phyloP scores from a whole-genome alignment of 2,329 filamentous ascomycete genomes.

The Talaromyces sp. region DNA sequence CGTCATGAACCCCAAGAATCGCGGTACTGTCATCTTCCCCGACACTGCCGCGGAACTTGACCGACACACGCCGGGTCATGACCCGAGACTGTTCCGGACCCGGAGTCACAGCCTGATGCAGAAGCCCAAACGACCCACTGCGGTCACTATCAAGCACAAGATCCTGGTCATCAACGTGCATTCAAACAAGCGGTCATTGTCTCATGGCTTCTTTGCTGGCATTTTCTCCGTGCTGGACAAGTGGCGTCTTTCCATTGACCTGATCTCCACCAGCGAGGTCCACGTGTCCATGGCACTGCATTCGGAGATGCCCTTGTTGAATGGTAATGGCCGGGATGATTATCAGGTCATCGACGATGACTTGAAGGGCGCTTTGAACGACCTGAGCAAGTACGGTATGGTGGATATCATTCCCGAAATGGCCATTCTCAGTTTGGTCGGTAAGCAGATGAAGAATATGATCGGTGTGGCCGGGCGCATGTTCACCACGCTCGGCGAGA shows the following conservation, averaged over 20 bases:
- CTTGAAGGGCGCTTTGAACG: slow-evolving; percentile 65
- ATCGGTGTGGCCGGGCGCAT: slow-evolving; percentile 88
- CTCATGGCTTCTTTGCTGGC: slow-evolving; percentile 91
- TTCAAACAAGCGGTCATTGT: slow-evolving; percentile 94
- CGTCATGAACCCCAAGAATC: slow-evolving; percentile 66
- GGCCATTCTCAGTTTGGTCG: slow-evolving; percentile 93
- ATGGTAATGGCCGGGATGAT: slow-evolving; percentile 51
- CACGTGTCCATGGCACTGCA: slow-evolving; percentile 98
- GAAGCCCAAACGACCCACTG: slow-evolving; percentile 75
- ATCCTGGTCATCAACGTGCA: slow-evolving; percentile 98
- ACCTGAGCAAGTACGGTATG: slow-evolving; percentile 79
- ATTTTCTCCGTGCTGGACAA: slow-evolving; percentile 91
- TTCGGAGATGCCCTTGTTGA: slow-evolving; percentile 64
- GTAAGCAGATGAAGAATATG: slow-evolving; percentile 98
- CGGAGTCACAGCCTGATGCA: slow-evolving; percentile 52
- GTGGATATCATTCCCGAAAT: slow-evolving; percentile 89
- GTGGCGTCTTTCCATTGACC: slow-evolving; percentile 85
- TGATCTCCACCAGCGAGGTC: slow-evolving; percentile 95
- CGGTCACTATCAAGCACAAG: slow-evolving; percentile 95
- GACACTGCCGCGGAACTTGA: slow-evolving; percentile 63
- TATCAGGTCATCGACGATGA: slow-evolving; percentile 64
- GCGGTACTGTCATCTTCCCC: slow-evolving; percentile 71
- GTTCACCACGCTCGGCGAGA: slow-evolving; percentile 91
- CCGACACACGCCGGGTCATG: slow-evolving; percentile 56
- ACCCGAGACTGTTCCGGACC: slow-evolving; percentile 57